Conservation (phyloP, 2,329 filamentous ascomycete genomes). For the Aureobasidium mangrovei region DNA sequence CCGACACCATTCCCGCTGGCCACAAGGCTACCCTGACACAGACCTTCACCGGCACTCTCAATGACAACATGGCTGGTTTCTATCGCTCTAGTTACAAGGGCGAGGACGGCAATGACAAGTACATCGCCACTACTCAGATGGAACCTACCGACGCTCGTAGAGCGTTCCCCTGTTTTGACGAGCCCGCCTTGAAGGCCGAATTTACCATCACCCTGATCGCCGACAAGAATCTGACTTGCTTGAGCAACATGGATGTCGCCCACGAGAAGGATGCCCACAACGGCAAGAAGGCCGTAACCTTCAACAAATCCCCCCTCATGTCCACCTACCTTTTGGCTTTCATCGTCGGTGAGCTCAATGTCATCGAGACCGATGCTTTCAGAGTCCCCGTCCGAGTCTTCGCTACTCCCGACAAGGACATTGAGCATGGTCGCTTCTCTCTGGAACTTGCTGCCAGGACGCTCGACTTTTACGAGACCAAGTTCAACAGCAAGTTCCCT, state of each 20-base stretch:
- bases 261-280: slow-evolving; percentile 57
- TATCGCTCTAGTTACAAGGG: slow-evolving; percentile 92
- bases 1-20: slow-evolving; percentile 62
- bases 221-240: slow-evolving; percentile 79
- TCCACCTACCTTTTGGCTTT: slow-evolving; percentile 94
- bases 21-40: slow-evolving; percentile 69
- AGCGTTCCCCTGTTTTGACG: slow-evolving; percentile 94
- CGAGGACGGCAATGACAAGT: slow-evolving; percentile 65
- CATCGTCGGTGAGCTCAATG: slow-evolving; percentile 87
- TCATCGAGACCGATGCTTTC: slow-evolving; percentile 86
- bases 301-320: slow-evolving; percentile 89
- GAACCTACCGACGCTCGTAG: slow-evolving; percentile 88
- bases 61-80: slow-evolving; percentile 96
- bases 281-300: slow-evolving; percentile 77
- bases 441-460: slow-evolving; percentile 83
- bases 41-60: slow-evolving; percentile 69
- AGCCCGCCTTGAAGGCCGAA: slow-evolving; percentile 84
- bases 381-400: slow-evolving; percentile 90
- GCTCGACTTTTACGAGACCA: slow-evolving; percentile 89
- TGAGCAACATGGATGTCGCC: slow-evolving; percentile 95
- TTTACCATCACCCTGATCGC: slow-evolving; percentile 88
- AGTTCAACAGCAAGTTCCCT: slow-evolving; percentile 79
- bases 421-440: slow-evolving; percentile 85
- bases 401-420: slow-evolving; percentile 79
- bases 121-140: slow-evolving; percentile 90